Base-by-base conservation (phyloP, 306 rosid genomes). In the Gillenia trifoliata region DNA sequence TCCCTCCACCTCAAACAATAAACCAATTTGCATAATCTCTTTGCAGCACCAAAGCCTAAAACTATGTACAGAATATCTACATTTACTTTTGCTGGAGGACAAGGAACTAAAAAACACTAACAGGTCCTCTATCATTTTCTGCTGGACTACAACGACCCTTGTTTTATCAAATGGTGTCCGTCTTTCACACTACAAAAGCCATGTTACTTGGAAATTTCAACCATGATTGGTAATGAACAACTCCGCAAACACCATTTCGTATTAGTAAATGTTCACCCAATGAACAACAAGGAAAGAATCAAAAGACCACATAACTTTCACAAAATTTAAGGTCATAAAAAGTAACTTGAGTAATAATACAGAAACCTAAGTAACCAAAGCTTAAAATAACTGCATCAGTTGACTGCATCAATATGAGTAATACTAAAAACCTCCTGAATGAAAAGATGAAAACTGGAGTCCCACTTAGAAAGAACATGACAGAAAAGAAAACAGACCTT, bases 401-500 rank as follows among this genome's bases (percentile, higher is more conserved):
- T 69, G 80, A 81, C 83, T 70, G 68, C 70, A 77, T 78, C 61
- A 68, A 74, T 56, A 77, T 66, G 81, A 68, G 72, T 76, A 78
- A 83, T 83, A 68, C 85, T 73, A 76, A 36, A 43, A 69, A 71
- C 81, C 68, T 79, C 85, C 84, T 64, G 75, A 83, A 81, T 77
- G 84, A 82, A 87, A 75, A 72, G 28, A 78, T 71, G 76, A 76
- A 69, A 77, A 80, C 70, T 83, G 73, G 68, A 64, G 77, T 85
- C 83, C 91, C 84, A 82, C 55, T 54, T 75, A 70, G 67, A 70
- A 84, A 83, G 72, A 75, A 74, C 82, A 79, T 85, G 79, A 84
- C 33, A 80, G 82, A 79, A 78, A 84, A 88, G 87, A 86, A 87
- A 84, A 89, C 96, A 83, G 80, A 93, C 98, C 98, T 93, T 90